A percentile compares a stretch with the other conserved stretches of the same genome.
Evolutionary conservation across 2,329 filamentous ascomycete species (phyloP).

Genomic region (Paramyrothecium roridum): DNA sequence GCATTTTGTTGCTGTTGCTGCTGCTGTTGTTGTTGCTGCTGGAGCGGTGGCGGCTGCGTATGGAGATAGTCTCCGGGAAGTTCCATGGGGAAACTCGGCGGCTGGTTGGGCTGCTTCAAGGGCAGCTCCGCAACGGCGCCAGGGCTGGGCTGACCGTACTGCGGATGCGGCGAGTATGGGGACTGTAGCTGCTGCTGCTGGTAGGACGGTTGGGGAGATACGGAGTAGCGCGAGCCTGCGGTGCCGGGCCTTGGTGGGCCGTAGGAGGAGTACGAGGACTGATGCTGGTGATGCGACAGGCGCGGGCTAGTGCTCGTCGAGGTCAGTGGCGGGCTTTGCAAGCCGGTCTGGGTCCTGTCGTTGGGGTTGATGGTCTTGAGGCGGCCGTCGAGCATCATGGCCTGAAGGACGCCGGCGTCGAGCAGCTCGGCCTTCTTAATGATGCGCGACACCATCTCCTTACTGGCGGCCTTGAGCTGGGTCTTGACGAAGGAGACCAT

Average conservation of each 20-base stretch:
- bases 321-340: conserved; percentile 2
- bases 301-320: conserved; percentile 4
- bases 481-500: conserved; percentile 64
- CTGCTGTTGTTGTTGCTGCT: conserved; percentile 15
- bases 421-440: conserved; percentile 70
- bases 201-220: neutral
- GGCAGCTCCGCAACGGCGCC: conserved; percentile 11
- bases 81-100: conserved; percentile 28
- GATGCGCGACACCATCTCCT: conserved; percentile 65
- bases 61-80: conserved; percentile 49
- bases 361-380: conserved; percentile 57
- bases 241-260: conserved; percentile 19
- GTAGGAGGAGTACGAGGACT: conserved; percentile 22
- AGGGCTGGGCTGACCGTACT: conserved; percentile 10
- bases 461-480: conserved; percentile 63
- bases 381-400: conserved; percentile 64
- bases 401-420: conserved; percentile 61
- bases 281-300: neutral
- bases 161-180: conserved; percentile 2
- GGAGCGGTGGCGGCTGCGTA: conserved; percentile 29
- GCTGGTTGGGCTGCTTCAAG: conserved; percentile 11
- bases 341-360: conserved; percentile 36
- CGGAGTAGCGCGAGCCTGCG: neutral
- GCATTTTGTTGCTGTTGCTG: conserved; percentile 13
- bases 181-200: conserved; percentile 1